Evolutionary conservation across 129 eudicot species (phyloP).

Genomic region (Flaveria sonorensis): DNA sequence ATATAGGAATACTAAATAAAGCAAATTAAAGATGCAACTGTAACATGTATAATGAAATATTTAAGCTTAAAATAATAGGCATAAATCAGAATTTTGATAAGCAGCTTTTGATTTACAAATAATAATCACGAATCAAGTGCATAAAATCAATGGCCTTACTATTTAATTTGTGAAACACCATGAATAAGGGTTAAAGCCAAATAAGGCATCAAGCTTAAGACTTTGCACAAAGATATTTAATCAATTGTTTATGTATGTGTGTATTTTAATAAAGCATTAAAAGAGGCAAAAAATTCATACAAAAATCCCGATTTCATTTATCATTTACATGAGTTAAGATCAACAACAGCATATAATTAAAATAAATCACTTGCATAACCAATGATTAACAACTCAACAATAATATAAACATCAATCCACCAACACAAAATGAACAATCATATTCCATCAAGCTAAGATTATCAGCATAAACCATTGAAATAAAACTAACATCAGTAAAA

Average conservation of each 20-base stretch:
- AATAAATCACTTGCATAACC: too few species aligned
- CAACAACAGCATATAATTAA: constrained; percentile 1
- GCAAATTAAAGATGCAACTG: not conserved
- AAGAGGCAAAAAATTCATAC: too few species aligned
- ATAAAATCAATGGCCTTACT: not conserved
- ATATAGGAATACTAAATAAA: not conserved
- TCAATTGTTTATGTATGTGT: not conserved
- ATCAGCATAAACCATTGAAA: not conserved
- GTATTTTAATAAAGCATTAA: not conserved
- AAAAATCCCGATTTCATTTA: not conserved
- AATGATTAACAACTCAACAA: not conserved
- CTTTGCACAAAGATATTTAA: not conserved
- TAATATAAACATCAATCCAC: not conserved
- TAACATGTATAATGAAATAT: not conserved
- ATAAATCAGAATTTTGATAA: too few species aligned
- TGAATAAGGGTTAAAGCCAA: not conserved
- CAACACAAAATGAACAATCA: not conserved
- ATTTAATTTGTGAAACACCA: not conserved
- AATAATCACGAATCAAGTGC: constrained; percentile 5
- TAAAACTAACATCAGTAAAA: not conserved
- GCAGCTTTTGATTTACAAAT: not conserved
- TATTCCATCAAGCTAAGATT: not conserved
- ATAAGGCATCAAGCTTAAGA: not conserved
- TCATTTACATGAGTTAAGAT: not conserved
- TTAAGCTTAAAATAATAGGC: not conserved